These are phyloP conservation scores for Alternaria burnsii DNA, from an alignment of 2,329 filamentous ascomycete species.

Conservation along the genomic window DNA sequence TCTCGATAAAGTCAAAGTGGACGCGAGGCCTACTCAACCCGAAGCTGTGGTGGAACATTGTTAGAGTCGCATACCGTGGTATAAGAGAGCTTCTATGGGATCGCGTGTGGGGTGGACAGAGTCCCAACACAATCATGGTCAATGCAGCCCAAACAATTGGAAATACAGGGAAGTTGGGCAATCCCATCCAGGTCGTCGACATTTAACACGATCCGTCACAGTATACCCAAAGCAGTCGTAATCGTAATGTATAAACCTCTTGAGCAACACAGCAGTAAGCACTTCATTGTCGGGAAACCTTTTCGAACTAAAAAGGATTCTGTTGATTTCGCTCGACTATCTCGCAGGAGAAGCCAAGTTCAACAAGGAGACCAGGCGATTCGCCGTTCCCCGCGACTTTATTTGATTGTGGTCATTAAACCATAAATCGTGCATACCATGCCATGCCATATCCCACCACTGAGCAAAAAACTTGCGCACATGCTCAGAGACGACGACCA, in stretches of 20 bases:
- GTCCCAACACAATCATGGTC: slow-evolving; percentile 62
- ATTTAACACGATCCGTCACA: slow-evolving; percentile 45
- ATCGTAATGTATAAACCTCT: slow-evolving; percentile 38
- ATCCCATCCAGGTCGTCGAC: slow-evolving; percentile 54
- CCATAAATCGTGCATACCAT: slow-evolving; percentile 47
- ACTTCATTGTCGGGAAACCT: slow-evolving; percentile 45
- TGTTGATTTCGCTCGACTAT: slow-evolving; percentile 49
- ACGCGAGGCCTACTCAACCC: slow-evolving; percentile 50
- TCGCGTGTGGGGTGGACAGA: slow-evolving; percentile 65
- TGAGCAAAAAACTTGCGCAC: slow-evolving; percentile 52
- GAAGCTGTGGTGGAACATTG: slow-evolving; percentile 60
- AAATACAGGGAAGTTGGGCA: slow-evolving; percentile 59
- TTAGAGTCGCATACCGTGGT: slow-evolving; percentile 62
- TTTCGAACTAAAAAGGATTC: slow-evolving; percentile 49
- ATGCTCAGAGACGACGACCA: slow-evolving; percentile 98
- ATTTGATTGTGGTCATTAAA: slow-evolving; percentile 48
- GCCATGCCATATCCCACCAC: slow-evolving; percentile 45
- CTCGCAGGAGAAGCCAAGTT: slow-evolving; percentile 44
- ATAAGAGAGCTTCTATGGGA: slow-evolving; percentile 67
- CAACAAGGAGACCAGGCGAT: slow-evolving; percentile 53
- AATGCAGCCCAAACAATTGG: slow-evolving; percentile 67
- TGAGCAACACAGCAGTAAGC: slow-evolving; percentile 40
- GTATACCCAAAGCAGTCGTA: slow-evolving; percentile 29
- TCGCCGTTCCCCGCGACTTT: slow-evolving; percentile 52
- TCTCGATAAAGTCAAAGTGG: slow-evolving; percentile 52